Evolutionary conservation across 306 rosid species (phyloP), one percentile per base, ranked within the genome.

Genomic region (Rosa rugosa): DNA sequence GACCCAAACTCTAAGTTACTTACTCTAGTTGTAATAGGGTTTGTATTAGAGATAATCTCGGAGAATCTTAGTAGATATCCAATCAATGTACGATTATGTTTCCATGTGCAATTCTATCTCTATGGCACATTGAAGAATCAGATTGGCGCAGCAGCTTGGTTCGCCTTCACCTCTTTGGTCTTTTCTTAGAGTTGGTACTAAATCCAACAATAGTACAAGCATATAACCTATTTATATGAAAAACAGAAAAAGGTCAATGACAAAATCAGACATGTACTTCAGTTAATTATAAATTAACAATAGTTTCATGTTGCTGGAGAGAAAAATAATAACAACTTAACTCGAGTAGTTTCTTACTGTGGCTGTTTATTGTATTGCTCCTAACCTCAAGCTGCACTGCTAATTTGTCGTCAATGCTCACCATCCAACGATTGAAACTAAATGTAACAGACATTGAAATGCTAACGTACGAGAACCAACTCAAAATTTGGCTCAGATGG

Each of bases 121-220:
- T n/a, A n/a, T n/a, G 97, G 95, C 79, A 40, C 79, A n/a, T 77
- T 73, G 91, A 88, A 78, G 73, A 76, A 77, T 45, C 96, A 93
- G 77, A 73, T 93, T 11, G 77, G 89, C 84, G 86, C 86, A 66
- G 71, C 92, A 25, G 56, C 86, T 80, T 89, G 82, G 90, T 93
- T 93, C 79, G 85, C 89, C 68, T 86, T 89, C 88, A 88, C 92
- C 70, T 84, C 94, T 41, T 83, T 93, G 53, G 90, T 93, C 92
- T 90, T 86, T 80, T 89, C 92, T 53, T 92, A 93, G 1, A 88
- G 97, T 90, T 75, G 86, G 96, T 83, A 73, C 64, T 5, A 17
- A 31, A 16, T 49, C n/a, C 20, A 11, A 40, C 47, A 20, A 41
- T n/a, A 27, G 31, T 27, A 27, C 54, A 4, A 51, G 11, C 31